Evolutionary conservation across 2,329 filamentous ascomycete genomes (phyloP).

Genomic region (Celoporthe dispersa): DNA sequence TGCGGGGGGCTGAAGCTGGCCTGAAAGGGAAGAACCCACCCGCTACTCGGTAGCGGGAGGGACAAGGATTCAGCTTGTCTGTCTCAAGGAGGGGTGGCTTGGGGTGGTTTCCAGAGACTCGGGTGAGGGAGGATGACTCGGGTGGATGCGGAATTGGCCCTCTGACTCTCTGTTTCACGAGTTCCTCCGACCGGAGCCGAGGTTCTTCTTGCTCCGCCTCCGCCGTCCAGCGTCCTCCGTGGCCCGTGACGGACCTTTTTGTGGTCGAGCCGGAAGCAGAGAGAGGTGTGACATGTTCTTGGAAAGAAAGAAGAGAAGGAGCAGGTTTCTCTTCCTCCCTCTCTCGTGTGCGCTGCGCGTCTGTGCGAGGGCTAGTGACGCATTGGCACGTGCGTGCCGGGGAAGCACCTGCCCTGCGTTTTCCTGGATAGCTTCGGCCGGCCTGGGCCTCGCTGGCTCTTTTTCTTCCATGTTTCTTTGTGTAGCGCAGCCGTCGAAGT

Average conservation of each 20-base stretch:
- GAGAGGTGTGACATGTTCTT: no score
- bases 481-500: no score
- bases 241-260: background rate
- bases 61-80: background rate
- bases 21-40: background rate
- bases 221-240: background rate
- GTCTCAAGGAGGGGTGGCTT: background rate
- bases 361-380: background rate
- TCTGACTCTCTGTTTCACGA: background rate
- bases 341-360: background rate
- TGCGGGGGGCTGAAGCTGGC: conserved; percentile 17
- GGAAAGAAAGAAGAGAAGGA: background rate
- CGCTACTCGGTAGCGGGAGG: no score
- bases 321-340: background rate
- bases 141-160: background rate
- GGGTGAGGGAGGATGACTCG: background rate
- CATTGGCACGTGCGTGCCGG: background rate
- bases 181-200: conserved; percentile 13
- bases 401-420: no score
- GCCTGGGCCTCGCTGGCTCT: background rate
- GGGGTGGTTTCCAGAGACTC: background rate
- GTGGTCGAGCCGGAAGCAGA: background rate
- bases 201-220: background rate
- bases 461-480: background rate
- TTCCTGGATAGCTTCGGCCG: background rate